Conservation (phyloP, 768 basidiomycete species). For the Coprinellus aureogranulatus region DNA sequence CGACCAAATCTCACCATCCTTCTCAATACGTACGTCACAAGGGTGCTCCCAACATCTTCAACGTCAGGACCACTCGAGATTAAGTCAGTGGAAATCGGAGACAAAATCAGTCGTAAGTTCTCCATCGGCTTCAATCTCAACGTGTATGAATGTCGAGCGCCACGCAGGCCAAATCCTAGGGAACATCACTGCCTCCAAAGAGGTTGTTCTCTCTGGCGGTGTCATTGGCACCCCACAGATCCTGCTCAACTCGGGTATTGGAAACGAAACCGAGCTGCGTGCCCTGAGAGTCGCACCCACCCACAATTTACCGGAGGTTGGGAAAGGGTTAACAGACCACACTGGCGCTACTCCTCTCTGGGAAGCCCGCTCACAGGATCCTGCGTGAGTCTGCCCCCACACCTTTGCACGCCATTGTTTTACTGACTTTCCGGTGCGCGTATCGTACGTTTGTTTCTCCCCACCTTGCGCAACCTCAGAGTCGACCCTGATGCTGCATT, state of each 20-base stretch:
- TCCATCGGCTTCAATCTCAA: not conserved
- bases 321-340: conserved; percentile 17
- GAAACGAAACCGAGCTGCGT: conserved; percentile 11
- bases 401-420: not conserved
- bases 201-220: conserved; percentile 30
- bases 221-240: conserved; percentile 26
- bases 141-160: not conserved
- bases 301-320: conserved; percentile 16
- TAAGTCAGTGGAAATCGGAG: conserved; percentile 14
- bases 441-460: not conserved
- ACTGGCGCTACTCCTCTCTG: not conserved
- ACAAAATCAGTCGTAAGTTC: not conserved
- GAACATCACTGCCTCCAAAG: conserved; percentile 19
- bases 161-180: not conserved
- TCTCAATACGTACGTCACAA: conserved; percentile 12
- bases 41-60: conserved; percentile 3
- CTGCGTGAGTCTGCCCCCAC: not conserved
- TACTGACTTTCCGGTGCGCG: not conserved
- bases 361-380: no score
- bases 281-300: conserved; percentile 10
- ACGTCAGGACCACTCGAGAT: conserved; percentile 2
- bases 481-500: conserved; percentile 16
- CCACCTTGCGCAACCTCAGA: no score
- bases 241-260: conserved; percentile 24
- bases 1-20: conserved; percentile 9